Conservation (phyloP, 257 asterid species). For the Lithospermum erythrorhizon region DNA sequence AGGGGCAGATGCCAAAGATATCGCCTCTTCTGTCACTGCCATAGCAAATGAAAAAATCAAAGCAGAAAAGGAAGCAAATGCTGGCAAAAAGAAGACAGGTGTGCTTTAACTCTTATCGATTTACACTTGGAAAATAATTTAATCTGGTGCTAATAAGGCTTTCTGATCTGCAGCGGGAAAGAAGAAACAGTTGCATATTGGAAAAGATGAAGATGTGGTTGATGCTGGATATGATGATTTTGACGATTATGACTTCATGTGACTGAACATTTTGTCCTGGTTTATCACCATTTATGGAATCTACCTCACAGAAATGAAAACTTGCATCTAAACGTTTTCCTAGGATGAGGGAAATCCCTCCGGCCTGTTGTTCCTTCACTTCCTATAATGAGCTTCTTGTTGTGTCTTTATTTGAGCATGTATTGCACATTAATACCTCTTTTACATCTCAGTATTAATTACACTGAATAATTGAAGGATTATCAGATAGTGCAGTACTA, state of each 20-base stretch:
- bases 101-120: slow-evolving; percentile 2
- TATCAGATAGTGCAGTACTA: too few relatives aligned
- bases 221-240: slow-evolving; percentile 33
- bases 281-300: too few relatives aligned
- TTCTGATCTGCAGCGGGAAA: slow-evolving; percentile 47
- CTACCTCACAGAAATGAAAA: too few relatives aligned
- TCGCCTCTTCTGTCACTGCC: slow-evolving; percentile 84
- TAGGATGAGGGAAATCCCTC: too few relatives aligned
- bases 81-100: slow-evolving; percentile 89
- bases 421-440: too few relatives aligned
- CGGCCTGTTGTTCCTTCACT: too few relatives aligned
- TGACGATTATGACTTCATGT: slow-evolving; percentile 90
- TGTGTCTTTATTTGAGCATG: background rate
- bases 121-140: background rate
- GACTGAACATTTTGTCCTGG: slow-evolving; percentile 16
- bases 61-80: slow-evolving; percentile 87
- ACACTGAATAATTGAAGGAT: too few relatives aligned
- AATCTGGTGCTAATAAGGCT: slow-evolving; percentile 4
- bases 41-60: slow-evolving; percentile 93
- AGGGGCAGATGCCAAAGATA: slow-evolving; percentile 87
- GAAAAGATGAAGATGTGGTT: slow-evolving; percentile 53
- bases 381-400: too few relatives aligned
- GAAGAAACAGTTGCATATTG: slow-evolving; percentile 76
- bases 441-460: too few relatives aligned
- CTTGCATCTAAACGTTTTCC: too few relatives aligned